Conservation (phyloP, 2,329 filamentous ascomycete genomes). For the Dactylellina cionopaga region DNA sequence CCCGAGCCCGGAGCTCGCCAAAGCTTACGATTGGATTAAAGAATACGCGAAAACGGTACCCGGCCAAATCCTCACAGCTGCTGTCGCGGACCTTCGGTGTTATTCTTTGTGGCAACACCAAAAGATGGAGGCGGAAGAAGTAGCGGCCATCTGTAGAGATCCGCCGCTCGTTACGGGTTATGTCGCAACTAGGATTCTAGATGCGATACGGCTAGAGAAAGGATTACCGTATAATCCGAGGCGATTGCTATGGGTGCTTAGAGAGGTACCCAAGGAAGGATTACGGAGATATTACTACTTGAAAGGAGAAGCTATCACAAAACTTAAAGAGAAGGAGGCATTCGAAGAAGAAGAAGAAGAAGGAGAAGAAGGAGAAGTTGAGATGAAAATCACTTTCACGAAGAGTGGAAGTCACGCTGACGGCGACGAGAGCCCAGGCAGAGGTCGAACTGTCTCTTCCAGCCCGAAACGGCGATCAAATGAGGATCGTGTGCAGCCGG, state of each 20-base stretch:
- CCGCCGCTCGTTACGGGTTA: conserved; percentile 70
- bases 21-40: conserved; percentile 56
- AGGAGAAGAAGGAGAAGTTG: background rate
- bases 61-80: conserved; percentile 54
- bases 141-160: conserved; percentile 69
- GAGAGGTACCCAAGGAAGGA: conserved; percentile 21
- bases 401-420: too few species aligned
- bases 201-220: conserved; percentile 66
- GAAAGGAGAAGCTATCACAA: background rate
- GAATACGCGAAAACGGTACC: conserved; percentile 52
- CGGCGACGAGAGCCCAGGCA: too few species aligned
- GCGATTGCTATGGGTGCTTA: conserved; percentile 30
- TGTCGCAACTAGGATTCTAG: conserved; percentile 70
- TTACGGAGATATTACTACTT: conserved; percentile 13
- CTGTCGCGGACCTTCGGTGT: conserved; percentile 63
- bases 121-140: conserved; percentile 63
- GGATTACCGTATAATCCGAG: conserved; percentile 39
- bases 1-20: conserved; percentile 46
- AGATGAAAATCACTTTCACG: too few species aligned
- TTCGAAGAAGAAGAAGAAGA: background rate
- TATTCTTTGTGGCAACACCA: conserved; percentile 74
- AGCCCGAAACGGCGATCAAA: background rate
- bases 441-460: too few species aligned
- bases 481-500: too few species aligned
- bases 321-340: background rate